Conservation (phyloP, 805 yeast genomes). For the Isabelozyma heimii region DNA sequence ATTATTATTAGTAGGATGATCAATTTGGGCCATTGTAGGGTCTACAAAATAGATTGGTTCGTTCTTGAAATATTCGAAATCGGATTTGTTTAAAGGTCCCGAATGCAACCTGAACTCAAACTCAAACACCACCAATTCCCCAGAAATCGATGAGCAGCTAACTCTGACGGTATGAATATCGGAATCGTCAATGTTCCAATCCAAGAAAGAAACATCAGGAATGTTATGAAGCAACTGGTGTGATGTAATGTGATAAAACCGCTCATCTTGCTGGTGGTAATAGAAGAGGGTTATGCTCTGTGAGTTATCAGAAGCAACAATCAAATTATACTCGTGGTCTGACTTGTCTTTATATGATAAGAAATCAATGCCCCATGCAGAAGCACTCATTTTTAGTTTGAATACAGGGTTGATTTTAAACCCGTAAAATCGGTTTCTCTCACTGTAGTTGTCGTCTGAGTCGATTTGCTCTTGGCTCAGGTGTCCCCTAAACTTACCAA, state of each 20-base stretch:
- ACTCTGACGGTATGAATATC: constrained; percentile 23
- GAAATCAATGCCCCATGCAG: constrained; percentile 65
- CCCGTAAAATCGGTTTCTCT: constrained; percentile 13
- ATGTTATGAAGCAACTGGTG: constrained; percentile 53
- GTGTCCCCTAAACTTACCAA: neutral
- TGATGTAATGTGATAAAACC: constrained; percentile 32
- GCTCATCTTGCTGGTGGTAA: constrained; percentile 19
- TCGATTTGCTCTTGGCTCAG: neutral
- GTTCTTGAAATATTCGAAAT: constrained; percentile 7
- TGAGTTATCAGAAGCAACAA: constrained; percentile 56
- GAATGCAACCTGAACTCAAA: constrained; percentile 22
- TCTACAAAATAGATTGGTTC: constrained; percentile 22
- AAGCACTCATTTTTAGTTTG: constrained; percentile 34
- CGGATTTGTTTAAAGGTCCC: constrained; percentile 24
- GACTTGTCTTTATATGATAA: constrained; percentile 11
- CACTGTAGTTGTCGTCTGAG: neutral
- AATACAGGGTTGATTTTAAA: constrained; percentile 21
- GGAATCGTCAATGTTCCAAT: constrained; percentile 5
- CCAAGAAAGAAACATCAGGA: constrained; percentile 47
- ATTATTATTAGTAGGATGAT: neutral
- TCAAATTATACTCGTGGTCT: constrained; percentile 23
- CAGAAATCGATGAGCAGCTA: constrained; percentile 44
- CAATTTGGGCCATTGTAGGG: constrained; percentile 23
- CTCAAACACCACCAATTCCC: constrained; percentile 41
- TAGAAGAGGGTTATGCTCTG: constrained; percentile 43